Evolutionary conservation across 1,139 yeast species (phyloP).

Genomic region (Yamadazyma atmosphaerica): DNA sequence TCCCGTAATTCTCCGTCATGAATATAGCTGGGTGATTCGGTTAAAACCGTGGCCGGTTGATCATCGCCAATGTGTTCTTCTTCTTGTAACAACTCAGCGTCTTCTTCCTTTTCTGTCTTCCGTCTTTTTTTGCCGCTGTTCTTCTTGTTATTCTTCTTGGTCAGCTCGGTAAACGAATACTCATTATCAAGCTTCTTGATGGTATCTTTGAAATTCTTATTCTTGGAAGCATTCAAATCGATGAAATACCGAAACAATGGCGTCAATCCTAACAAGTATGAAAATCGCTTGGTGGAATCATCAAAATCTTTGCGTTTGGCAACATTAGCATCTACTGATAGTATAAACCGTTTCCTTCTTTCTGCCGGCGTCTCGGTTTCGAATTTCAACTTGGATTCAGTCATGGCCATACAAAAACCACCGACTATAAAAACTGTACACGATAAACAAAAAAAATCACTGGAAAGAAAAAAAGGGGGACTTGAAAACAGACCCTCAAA

Average conservation of each 20-base stretch:
- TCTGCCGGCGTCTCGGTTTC: conserved; percentile 26
- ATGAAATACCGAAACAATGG: conserved; percentile 88
- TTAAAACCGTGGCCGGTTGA: conserved; percentile 57
- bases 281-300: conserved; percentile 78
- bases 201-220: conserved; percentile 57
- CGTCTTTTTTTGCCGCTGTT: conserved; percentile 41
- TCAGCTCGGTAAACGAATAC: conserved; percentile 19
- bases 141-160: conserved; percentile 20
- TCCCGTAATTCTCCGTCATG: conserved; percentile 72
- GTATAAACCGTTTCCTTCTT: conserved; percentile 48
- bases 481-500: background rate
- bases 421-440: no score
- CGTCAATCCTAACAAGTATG: conserved; percentile 77
- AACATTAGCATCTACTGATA: conserved; percentile 50
- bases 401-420: conserved; percentile 4
- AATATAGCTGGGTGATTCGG: conserved; percentile 74
- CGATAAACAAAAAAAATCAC: no score
- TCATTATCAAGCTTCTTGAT: conserved; percentile 46
- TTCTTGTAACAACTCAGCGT: conserved; percentile 78
- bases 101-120: conserved; percentile 89
- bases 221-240: conserved; percentile 75
- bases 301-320: conserved; percentile 59
- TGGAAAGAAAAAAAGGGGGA: background rate
- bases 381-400: conserved; percentile 5
- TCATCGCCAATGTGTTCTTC: conserved; percentile 58